phyloP scores from a whole-genome alignment of 2,329 filamentous ascomycete species.

The Cryphonectria naterciae region DNA sequence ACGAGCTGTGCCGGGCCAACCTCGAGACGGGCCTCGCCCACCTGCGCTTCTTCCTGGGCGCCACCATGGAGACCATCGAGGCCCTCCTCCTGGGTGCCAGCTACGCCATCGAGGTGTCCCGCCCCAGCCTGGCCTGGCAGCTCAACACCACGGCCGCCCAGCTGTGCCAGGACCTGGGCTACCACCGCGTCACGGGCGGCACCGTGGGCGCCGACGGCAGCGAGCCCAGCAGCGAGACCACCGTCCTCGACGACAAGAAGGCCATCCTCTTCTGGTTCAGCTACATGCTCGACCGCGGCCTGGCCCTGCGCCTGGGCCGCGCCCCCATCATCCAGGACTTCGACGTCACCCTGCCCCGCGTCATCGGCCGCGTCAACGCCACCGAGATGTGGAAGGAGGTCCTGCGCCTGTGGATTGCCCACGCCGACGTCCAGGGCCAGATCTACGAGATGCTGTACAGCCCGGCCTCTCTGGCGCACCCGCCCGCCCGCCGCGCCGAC shows the following conservation, averaged over 20 bases:
- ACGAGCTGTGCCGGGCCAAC: conserved; percentile 50
- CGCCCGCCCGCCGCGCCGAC: conserved; percentile 45
- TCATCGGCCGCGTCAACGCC: conserved; percentile 35
- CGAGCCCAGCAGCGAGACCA: conserved; percentile 23
- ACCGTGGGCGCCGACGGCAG: conserved; percentile 31
- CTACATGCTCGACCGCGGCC: conserved; percentile 62
- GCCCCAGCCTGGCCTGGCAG: conserved; percentile 68
- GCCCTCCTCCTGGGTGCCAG: conserved; percentile 62
- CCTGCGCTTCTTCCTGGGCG: conserved; percentile 60
- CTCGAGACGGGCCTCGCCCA: conserved; percentile 55
- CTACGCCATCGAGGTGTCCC: conserved; percentile 65
- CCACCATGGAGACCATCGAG: conserved; percentile 58
- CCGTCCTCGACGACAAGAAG: conserved; percentile 41
- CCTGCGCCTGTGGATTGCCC: conserved; percentile 58
- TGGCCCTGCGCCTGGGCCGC: conserved; percentile 63
- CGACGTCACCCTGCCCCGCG: conserved; percentile 53
- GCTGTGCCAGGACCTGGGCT: conserved; percentile 65
- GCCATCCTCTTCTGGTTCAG: conserved; percentile 52
- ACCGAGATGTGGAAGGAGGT: conserved; percentile 50
- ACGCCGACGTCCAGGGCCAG: conserved; percentile 60
- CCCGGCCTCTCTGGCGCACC: conserved; percentile 47
- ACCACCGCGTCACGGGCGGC: conserved; percentile 52
- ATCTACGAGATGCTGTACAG: conserved; percentile 63
- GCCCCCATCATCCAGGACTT: conserved; percentile 61
- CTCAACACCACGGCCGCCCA: conserved; percentile 61